Evolutionary conservation across 352 stramenopile genomes (phyloP), one percentile per base, ranked within the genome.

Genomic region (Globisporangium mamillatum): DNA sequence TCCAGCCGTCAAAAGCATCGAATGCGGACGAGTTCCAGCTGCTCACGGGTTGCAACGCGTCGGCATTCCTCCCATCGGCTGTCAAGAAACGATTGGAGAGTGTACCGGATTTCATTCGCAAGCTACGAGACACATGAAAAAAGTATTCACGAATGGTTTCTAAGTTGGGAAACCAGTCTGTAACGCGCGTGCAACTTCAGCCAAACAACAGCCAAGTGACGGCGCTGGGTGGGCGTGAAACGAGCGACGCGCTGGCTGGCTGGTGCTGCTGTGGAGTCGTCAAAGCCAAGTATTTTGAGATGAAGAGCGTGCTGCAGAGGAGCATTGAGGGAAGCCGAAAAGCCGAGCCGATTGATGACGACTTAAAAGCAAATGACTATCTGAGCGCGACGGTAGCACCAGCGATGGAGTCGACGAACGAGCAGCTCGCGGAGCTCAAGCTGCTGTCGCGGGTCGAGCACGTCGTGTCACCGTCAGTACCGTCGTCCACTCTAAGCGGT

Each of bases 71-170:
- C 1, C 79, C 79, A 2, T 78, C 77, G 1, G 64, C 53, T 3
- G 77, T 87, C n/a, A 81, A 79, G 54, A 72, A 77, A 22, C 81
- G 82, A 64, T 66, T 87, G 36, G 77, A 79, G 64, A 76, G 66
- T 67, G 73, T 87, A n/a, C 79, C 79, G 0, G 74, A 76, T n/a
- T 87, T 87, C 48, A 87, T 87, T 22, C 75, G 77, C 41, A 67
- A 69, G 48, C 77, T 87, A 24, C 41, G 52, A 9, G 64, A 27
- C 52, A 24, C 16, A 50, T 50, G 41, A 50, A n/a, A 50, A 9
- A 8, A 46, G 4, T 2, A 32, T 32, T 46, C 38, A 18, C 4
- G 38, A 46, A 4, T 50, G 38, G 18, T n/a, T 46, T 46, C 41
- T 57, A 66, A 25, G 41, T 57, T 57, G 34, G 25, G 34, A 63